Percentiles rank a stretch among this genome's conserved stretches.
Evolutionary conservation across 305 asterid species (phyloP).

Genomic region (Rubia balearica): DNA sequence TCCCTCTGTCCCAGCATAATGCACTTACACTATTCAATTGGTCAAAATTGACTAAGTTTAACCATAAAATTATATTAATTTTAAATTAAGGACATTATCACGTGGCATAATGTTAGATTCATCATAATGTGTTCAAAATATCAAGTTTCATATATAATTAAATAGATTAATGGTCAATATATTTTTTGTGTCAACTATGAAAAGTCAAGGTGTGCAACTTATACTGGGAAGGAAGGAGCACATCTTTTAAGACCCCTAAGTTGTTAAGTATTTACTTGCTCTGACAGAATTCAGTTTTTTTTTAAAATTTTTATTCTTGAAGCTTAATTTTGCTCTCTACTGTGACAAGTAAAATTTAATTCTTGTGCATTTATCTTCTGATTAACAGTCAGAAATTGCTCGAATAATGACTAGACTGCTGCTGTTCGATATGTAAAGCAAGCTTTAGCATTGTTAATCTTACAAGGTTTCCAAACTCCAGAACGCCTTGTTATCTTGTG

Average conservation of each 20-base stretch:
- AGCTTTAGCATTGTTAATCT: constrained; percentile 1
- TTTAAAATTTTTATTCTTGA: background rate
- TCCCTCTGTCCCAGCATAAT: too few relatives aligned
- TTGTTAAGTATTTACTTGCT: background rate
- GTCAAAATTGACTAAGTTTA: too few relatives aligned
- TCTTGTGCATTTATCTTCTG: background rate
- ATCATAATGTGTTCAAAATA: too few relatives aligned
- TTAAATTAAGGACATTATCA: too few relatives aligned
- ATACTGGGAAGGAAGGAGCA: too few relatives aligned
- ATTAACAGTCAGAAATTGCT: background rate
- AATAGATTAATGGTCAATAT: too few relatives aligned
- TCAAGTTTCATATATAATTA: too few relatives aligned
- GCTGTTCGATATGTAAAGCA: background rate
- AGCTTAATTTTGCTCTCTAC: background rate
- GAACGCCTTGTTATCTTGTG: background rate
- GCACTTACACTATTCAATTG: too few relatives aligned
- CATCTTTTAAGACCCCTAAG: background rate
- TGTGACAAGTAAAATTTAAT: background rate
- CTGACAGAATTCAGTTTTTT: background rate
- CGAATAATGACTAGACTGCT: background rate
- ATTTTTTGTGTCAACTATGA: too few relatives aligned
- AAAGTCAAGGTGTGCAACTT: too few relatives aligned
- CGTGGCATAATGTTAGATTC: too few relatives aligned
- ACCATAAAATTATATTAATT: too few relatives aligned
- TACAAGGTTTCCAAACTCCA: background rate